Base-by-base conservation (phyloP, 2,329 filamentous ascomycete species). In the Huntiella bhutanensis region DNA sequence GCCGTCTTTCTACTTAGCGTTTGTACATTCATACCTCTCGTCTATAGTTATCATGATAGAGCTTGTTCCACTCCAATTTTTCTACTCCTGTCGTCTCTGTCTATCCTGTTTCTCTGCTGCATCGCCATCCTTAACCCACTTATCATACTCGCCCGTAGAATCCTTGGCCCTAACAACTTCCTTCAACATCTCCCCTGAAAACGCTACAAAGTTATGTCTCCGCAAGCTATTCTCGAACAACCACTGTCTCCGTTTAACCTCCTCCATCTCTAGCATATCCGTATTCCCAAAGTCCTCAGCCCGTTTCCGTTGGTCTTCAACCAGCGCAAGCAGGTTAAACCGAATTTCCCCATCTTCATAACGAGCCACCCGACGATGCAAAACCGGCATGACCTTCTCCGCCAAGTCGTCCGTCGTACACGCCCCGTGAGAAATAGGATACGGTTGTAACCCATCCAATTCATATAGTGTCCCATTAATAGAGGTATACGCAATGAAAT, bases 271-370 rank as follows among this genome's bases (percentile, higher is more conserved):
- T 53, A 96, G 62, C 61, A 77, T 67, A 58, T 94, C 87, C 38
- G 64, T 59, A 62, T 98, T 91, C 40, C 87, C 87, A 52, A 91
- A 75, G 60, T 92, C 83, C 48, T 71, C 69, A 32, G 88, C 88
- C 42, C 75, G 69, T 40, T 82, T 67, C 38, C 91, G 71, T 58
- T 87, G 66, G 64, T 98, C 91, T 52, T 80, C 71, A 54, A 88
- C 83, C 72, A 94, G 87, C 39, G 88, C 91, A 59, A 98, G 74
- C 46, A 98, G 69, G 61, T 98, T 98, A 68, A 98, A 98, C 39
- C 86, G 73, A 52, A 96, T 95, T 69, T 98, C 91, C 1, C 77
- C 73, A 13, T 75, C 67, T 12, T 86, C 86, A 62, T 98, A 96
- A 48, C 88, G 72, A 50, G 73, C 79, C 54, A 98, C 82, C 46